Evolutionary conservation across 305 asterid genomes (phyloP), one percentile per base, ranked within the genome.

Genomic region (Fraxinus nigra): DNA sequence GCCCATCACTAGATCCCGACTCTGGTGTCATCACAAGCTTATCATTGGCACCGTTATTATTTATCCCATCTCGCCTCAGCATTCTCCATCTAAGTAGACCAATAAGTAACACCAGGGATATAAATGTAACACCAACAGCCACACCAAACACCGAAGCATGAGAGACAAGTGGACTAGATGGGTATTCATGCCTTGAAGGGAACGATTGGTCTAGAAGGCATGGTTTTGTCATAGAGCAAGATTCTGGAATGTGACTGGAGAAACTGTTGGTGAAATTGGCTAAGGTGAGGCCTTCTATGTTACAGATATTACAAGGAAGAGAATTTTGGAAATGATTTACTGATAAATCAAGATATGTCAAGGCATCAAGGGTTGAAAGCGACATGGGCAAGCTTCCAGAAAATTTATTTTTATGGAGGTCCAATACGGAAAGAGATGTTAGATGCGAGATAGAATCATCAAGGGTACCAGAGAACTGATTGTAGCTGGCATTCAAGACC

Each of bases 261-360:
- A 94, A 94, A 35, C 80, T 82, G 86, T 86, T 84, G n/a, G 97
- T 91, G 86, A 94, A 94, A 77, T 93, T 94, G 43, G 87, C 79
- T 80, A 83, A 93, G 7, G 56, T 22, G 32, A 94, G 87, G 83
- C 97, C 94, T 82, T 84, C 84, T 79, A 89, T 86, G 30, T 86
- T 73, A 82, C 98, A 93, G 6, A 94, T 81, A 46, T 86, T 82
- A 80, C 98, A 93, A 16, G 96, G 98, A 77, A 94, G 92, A 35
- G 81, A 37, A 40, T 80, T 79, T 33, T 63, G 87, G 67, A 94
- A 93, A 28, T 84, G 72, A 88, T 94, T 94, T 73, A 78, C 86
- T 22, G 98, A 94, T 26, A 94, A 28, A 79, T 94, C 98, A 26
- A 94, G 94, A 88, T 90, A 91, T 2, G 96, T 91, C 87, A 94